Percentiles rank a stretch among this genome's conserved stretches.
phyloP scores from a whole-genome alignment of 2,329 filamentous ascomycete species.

The Phaeoacremonium minimum region DNA sequence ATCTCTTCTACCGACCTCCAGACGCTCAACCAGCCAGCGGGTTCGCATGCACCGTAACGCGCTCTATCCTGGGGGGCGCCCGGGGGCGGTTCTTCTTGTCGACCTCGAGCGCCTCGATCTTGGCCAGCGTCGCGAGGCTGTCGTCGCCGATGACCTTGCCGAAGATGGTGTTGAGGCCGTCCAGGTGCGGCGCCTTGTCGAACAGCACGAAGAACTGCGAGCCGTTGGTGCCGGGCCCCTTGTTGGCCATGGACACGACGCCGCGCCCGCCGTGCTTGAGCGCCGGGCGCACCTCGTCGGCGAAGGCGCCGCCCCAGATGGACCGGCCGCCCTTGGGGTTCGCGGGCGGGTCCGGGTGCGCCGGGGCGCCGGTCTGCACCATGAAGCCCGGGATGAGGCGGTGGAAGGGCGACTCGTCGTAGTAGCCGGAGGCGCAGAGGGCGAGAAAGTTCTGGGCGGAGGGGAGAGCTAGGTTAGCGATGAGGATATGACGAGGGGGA shows the following conservation, averaged over 20 bases:
- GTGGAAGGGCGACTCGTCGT: slow-evolving; percentile 72
- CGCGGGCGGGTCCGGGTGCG: slow-evolving; percentile 42
- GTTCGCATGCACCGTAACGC: slow-evolving; percentile 73
- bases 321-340: slow-evolving; percentile 66
- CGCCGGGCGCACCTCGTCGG: slow-evolving; percentile 73
- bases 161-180: slow-evolving; percentile 82
- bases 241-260: slow-evolving; percentile 75
- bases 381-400: slow-evolving; percentile 79
- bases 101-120: slow-evolving; percentile 66
- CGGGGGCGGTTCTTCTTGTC: slow-evolving; percentile 76
- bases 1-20: too few relatives aligned
- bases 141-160: slow-evolving; percentile 68
- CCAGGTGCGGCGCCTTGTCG: slow-evolving; percentile 73
- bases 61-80: slow-evolving; percentile 62
- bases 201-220: slow-evolving; percentile 81
- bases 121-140: slow-evolving; percentile 60
- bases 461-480: not conserved
- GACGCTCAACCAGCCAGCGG: slow-evolving; percentile 58
- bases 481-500: not conserved
- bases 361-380: slow-evolving; percentile 68
- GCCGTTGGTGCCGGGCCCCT: slow-evolving; percentile 68
- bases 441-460: slow-evolving; percentile 75
- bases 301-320: slow-evolving; percentile 71
- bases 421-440: slow-evolving; percentile 76
- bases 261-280: slow-evolving; percentile 66